phyloP scores from a whole-genome alignment of 768 basidiomycete species.

The Tricholoma bakamatsutake region DNA sequence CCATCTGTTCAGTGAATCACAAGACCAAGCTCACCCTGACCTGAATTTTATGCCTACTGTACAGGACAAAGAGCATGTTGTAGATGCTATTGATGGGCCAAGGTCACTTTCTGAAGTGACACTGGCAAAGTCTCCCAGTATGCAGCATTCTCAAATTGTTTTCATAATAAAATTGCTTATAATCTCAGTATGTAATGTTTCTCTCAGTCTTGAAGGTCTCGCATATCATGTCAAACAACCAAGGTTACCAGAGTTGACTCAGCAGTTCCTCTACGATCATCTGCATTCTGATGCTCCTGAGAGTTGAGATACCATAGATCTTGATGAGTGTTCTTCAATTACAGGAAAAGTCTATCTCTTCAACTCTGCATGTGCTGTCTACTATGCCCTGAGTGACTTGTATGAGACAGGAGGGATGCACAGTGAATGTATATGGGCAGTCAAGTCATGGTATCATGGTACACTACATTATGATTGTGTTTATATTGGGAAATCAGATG shows the following conservation, averaged over 20 bases:
- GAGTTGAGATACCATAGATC: background rate
- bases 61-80: background rate
- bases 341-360: slow-evolving; percentile 12
- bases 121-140: background rate
- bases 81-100: background rate
- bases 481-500: too few relatives aligned
- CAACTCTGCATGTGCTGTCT: slow-evolving; percentile 14
- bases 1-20: background rate
- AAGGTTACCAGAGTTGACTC: background rate
- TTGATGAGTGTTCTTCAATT: slow-evolving; percentile 5
- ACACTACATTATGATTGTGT: background rate
- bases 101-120: background rate
- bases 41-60: background rate
- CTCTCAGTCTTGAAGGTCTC: slow-evolving; percentile 14
- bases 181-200: slow-evolving; percentile 6
- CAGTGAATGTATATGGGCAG: background rate
- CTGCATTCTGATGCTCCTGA: slow-evolving; percentile 9
- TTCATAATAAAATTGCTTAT: background rate
- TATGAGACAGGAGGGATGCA: slow-evolving; percentile 10
- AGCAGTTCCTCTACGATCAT: slow-evolving; percentile 8
- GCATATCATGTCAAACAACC: background rate
- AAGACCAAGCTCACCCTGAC: background rate
- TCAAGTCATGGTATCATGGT: background rate
- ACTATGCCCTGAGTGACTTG: slow-evolving; percentile 8
- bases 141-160: background rate